Base-by-base conservation (phyloP, 1,284 basidiomycete species). In the Ceratobasidium sp. region DNA sequence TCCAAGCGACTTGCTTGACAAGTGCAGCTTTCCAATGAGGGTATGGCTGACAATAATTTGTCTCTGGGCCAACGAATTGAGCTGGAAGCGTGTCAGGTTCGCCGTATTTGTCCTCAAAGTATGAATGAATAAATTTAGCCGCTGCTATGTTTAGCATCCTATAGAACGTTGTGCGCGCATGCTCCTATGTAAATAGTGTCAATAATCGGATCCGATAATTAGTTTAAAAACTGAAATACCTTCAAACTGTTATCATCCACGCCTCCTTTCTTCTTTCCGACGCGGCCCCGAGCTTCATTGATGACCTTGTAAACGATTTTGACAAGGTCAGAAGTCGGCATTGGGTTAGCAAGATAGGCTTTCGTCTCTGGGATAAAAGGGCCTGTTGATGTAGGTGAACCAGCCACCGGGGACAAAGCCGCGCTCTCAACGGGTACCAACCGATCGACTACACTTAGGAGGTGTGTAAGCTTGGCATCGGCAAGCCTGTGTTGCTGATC, bases 31-130 rank as follows among this genome's bases (percentile, higher is more conserved):
- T 44, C 59, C 59, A 62, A 41, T 62, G 59, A 7, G 59, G 59
- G 45, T 62, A 45, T 11, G 59, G 59, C 33, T 36, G 31, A 24
- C 59, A 62, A 62, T 62, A 62, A 17, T 14, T 22, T 17, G 59
- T 36, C 29, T 41, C 36, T 3, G 59, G 59, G n/a, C 45, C 36
- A 22, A 17, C 36, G 27, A 62, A 45, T 19, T n/a, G 27, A 5
- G n/a, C 36, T 14, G 59, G 59, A 41, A 62, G 59, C 5, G 29
- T 41, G 59, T 62, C 59, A 9, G 59, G 59, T 19, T 53, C 50
- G 50, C 50, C 50, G 17, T 53, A 53, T 19, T 53, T 24, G 17
- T 53, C 50, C 50, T 53, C 50, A n/a, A 53, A 53, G 50, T 53
- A n/a, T 7, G 50, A 24, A n/a, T 24, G 8, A 53, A 53, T 53